Evolutionary conservation across 228 moss, liverwort and hornwort genomes (phyloP), one percentile per base, ranked within the genome.

Genomic region (Sphagnum magellanicum): DNA sequence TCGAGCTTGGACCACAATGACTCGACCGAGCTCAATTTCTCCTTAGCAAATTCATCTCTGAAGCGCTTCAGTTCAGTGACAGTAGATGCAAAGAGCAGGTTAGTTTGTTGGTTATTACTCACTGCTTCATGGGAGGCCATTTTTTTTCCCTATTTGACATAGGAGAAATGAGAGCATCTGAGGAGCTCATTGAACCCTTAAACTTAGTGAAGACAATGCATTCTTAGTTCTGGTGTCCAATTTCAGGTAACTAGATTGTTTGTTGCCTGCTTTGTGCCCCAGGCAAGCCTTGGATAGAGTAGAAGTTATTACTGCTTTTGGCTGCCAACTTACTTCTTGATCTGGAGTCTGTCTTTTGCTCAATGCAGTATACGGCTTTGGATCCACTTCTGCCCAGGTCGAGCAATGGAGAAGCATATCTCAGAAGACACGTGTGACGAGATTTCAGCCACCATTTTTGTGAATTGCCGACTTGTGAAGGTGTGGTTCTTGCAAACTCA

Each of bases 381-480:
- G 94, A 91, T 94, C 69, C 90, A 94, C 81, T 94, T 94, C 67
- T 94, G 94, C 63, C 92, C 90, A 52, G 90, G 88, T 77, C 75
- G 84, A 51, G 77, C 84, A 13, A 90, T 81, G 64, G 88, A 84
- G 70, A 83, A 81, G 51, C 84, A 89, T 16, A 82, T 91, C 52
- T 74, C 82, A 64, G 94, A 91, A 72, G 88, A 88, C 48, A 88
- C 80, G 4, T 87, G 78, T 71, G 90, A 91, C 70, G 80, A 90
- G 72, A 81, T 91, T 68, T 73, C 79, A 66, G 94, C 88, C 59
- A 91, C 79, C 16, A 81, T 94, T 63, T 90, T 81, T 69, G 78
- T 94, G 49, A 94, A 94, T 61, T 94, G 94, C 74, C 91, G 94
- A 55, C 91, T 94, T 77, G 88, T 94, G 48, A 94, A 94, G 87